Conservation (phyloP, 768 basidiomycete species). For the Neoboletus subvelutipes region DNA sequence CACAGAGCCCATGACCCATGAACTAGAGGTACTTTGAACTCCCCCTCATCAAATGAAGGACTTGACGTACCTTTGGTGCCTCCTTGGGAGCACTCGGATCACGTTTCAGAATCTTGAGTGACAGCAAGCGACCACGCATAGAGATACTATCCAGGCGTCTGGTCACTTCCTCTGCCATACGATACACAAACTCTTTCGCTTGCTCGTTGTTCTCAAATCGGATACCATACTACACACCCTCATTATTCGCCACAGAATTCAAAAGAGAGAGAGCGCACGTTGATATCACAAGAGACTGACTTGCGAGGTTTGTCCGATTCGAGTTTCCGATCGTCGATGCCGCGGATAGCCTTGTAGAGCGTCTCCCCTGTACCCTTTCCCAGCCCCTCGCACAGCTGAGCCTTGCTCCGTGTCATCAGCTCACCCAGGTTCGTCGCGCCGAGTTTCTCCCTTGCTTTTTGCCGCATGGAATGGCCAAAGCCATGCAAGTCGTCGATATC, state of each 20-base stretch:
- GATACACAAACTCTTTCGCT: constrained; percentile 73
- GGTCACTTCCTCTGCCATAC: constrained; percentile 77
- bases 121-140: constrained; percentile 72
- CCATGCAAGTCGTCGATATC: constrained; percentile 84
- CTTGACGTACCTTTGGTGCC: constrained; percentile 71
- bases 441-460: constrained; percentile 81
- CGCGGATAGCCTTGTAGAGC: constrained; percentile 79
- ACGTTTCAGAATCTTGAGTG: constrained; percentile 87
- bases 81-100: constrained; percentile 86
- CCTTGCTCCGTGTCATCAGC: constrained; percentile 61
- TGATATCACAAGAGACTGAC: constrained; percentile 93
- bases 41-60: neutral
- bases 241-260: neutral
- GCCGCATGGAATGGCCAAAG: constrained; percentile 72
- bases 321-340: constrained; percentile 76
- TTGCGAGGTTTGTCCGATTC: constrained; percentile 86
- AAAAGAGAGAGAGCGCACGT: constrained; percentile 49
- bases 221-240: constrained; percentile 77
- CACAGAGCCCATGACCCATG: constrained; percentile 87
- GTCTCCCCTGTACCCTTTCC: constrained; percentile 84
- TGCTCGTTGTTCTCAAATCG: constrained; percentile 83
- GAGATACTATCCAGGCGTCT: constrained; percentile 65
- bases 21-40: constrained; percentile 50
- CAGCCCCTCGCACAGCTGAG: constrained; percentile 63
- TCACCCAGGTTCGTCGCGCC: constrained; percentile 71